Base-by-base conservation (phyloP, 2,329 filamentous ascomycete genomes). In the Sphaceloma murrayae region DNA sequence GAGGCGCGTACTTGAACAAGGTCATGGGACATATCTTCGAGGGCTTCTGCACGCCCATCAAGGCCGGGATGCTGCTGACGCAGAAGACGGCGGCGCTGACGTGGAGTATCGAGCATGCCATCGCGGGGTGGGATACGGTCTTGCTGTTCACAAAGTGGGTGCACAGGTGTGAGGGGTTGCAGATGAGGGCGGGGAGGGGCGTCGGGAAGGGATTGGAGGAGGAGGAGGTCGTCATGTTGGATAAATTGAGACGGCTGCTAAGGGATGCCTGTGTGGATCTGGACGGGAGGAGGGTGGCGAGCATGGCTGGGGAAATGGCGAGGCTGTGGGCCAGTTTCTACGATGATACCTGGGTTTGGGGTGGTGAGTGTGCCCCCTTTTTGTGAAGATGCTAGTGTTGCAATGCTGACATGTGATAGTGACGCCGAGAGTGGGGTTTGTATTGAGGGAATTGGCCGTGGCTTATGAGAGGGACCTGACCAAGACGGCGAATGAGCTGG, bases 211-310 rank as follows among this genome's bases (percentile, higher is more conserved):
- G 36, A 26, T 19, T 40, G 36, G 36, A 40, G 14, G 36, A 40
- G 24, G 36, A 40, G 10, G 36, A 40, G 14, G 24, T 3, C 7
- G 36, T 40, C 2, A 40, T 40, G 36, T 19, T 40, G 36, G 36
- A 40, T 19, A 40, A 40, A 26, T 19, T 40, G 36, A 40, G 36
- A 16, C 8, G 36, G 24, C 30, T 40, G 36, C 19, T 40, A 16
- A 40, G 36, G 43, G 65, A 64, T 38, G 56, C 54, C 22, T 65
- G 67, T 48, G 49, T 58, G 27, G 61, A 62, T 49, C 61, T 61
- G 43, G 66, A 67, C 14, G 61, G 62, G 11, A 63, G 62, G 50
- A 66, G 65, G 58, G 36, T 40, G 8, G 16, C 17, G 14, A 40
- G 36, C 17, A 14, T 46, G 45, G 45, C 45, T 3, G 45, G 36